Conservation (phyloP, 768 basidiomycete genomes). For the Calvatia gigantea region DNA sequence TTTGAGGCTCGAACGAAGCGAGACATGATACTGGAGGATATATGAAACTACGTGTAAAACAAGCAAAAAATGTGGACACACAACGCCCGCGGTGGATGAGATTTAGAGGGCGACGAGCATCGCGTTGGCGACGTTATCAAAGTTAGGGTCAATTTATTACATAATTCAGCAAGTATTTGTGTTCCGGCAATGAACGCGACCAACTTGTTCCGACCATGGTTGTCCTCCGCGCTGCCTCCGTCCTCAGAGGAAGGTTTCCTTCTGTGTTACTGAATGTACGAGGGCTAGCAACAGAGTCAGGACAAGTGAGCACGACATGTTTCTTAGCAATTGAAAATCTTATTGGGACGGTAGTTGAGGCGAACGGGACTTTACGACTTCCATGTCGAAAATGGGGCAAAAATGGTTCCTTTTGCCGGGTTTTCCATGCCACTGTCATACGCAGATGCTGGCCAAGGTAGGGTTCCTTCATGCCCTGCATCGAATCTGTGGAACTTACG, state of each 20-base stretch:
- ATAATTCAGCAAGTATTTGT: conserved; percentile 7
- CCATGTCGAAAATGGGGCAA: conserved; percentile 77
- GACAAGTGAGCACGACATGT: conserved; percentile 13
- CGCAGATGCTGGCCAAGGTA: conserved; percentile 77
- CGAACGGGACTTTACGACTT: conserved; percentile 87
- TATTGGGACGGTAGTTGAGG: conserved; percentile 28
- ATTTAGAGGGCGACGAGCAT: conserved; percentile 6
- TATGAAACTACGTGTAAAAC: not conserved
- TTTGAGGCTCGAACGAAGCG: conserved; percentile 85
- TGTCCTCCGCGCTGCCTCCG: conserved; percentile 2
- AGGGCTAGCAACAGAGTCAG: conserved; percentile 20
- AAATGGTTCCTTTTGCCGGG: conserved; percentile 97
- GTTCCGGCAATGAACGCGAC: not conserved
- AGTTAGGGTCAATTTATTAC: conserved; percentile 5
- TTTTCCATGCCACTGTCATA: conserved; percentile 93
- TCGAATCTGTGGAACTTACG: conserved; percentile 5
- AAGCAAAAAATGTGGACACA: not conserved
- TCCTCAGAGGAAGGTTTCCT: conserved; percentile 1
- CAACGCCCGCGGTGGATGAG: conserved; percentile 1
- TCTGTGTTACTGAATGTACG: conserved; percentile 10
- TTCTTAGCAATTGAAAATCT: not conserved
- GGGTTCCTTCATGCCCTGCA: conserved; percentile 9
- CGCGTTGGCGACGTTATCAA: conserved; percentile 1
- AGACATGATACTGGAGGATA: conserved; percentile 52
- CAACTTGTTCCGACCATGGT: conserved; percentile 9